Base-by-base conservation (phyloP, 2,329 filamentous ascomycete species). In the Sporothrix schenckii region DNA sequence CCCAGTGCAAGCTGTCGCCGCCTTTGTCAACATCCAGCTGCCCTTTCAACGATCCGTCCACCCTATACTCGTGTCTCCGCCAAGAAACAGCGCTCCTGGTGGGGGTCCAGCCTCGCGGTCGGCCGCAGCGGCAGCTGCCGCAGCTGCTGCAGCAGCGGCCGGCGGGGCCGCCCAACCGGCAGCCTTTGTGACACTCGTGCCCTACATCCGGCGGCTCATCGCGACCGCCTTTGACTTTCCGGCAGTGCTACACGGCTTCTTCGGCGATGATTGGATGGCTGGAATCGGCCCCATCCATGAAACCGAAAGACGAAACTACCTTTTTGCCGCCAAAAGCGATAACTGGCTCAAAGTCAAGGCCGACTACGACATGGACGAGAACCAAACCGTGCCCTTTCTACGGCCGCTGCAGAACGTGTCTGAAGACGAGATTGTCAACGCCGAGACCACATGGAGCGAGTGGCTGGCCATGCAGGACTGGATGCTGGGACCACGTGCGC, bases 381-480 rank as follows among this genome's bases (percentile, higher is more conserved):
- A 93, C 69, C 93, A 98, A 82, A 91, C 88, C 2, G 88, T 97
- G 1, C 95, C 95, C 0, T 98, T 97, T 78, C 82, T 98, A 75
- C 89, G 89, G 74, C 93, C 94, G 4, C 82, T 97, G n/a, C 89
- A 91, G 76, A 87, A 89, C 69, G 89, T 91, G 0, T 87, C 88
- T 9, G 89, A 94, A 76, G 87, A 88, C 27, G 95, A 98, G 81
- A 92, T 98, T 72, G 87, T 92, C 73, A 87, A 83, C 16, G 94
- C 94, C 0, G 94, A 98, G 81, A 86, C 87, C 72, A 89, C 86
- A 72, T 99, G 95, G 95, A 96, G 93, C 78, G 90, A 94, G 76
- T 98, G 94, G 94, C 82, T 97, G 44, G 92, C 92, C 14, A 96
- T 97, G 92, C 93, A 97, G 80, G 94, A 97, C 79, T 98, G 94